Conservation (phyloP, 305 asterid genomes). For the Fraxinus greggii region DNA sequence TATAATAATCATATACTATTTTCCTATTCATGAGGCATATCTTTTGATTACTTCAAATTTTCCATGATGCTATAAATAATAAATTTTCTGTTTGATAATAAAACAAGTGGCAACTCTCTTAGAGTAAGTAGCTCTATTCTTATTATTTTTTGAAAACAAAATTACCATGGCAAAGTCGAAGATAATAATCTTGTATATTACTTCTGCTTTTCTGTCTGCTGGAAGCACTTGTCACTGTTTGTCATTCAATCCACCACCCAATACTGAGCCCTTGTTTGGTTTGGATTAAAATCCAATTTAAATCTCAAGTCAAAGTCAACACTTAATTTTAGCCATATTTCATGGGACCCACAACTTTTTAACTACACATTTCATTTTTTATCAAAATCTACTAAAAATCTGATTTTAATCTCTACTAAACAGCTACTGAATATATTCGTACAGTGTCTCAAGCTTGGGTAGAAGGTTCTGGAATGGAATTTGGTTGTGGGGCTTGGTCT, state of each 20-base stretch:
- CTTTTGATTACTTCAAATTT: neutral
- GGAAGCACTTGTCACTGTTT: neutral
- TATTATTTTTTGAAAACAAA: neutral
- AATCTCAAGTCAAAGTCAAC: neutral
- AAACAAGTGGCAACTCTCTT: neutral
- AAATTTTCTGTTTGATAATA: neutral
- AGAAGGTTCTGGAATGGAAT: neutral
- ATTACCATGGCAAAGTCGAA: neutral
- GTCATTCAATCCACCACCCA: neutral
- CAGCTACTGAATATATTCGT: neutral
- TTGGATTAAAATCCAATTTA: neutral
- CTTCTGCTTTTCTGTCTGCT: neutral
- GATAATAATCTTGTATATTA: neutral
- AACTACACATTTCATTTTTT: neutral
- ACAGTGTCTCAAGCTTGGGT: neutral
- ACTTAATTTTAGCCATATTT: neutral
- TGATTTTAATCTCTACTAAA: neutral
- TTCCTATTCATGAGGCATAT: neutral
- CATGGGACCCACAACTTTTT: neutral
- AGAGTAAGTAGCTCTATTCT: neutral
- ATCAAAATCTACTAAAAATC: neutral
- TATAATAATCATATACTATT: slow-evolving; percentile 4
- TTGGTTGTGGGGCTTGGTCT: neutral
- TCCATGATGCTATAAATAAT: neutral
- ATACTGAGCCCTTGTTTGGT: neutral